Percentiles rank a stretch among this genome's conserved stretches.
Evolutionary conservation across 2,329 filamentous ascomycete species (phyloP).

Genomic region (Atkinsonella texensis): DNA sequence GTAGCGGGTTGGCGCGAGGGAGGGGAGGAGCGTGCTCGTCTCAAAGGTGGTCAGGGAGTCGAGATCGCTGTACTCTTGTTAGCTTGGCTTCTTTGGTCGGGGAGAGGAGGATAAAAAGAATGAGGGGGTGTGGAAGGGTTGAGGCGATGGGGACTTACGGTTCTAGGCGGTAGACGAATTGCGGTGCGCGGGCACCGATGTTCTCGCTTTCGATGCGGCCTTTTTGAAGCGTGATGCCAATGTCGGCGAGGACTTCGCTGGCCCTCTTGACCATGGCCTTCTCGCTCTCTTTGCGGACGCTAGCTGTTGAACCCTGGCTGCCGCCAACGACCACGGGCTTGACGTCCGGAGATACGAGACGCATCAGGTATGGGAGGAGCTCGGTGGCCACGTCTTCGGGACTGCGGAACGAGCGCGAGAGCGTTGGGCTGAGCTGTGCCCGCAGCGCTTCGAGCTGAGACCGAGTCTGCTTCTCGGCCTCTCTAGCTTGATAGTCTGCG

Average conservation of each 20-base stretch:
- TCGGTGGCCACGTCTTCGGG: slow-evolving; percentile 67
- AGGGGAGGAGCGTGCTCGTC: slow-evolving; percentile 45
- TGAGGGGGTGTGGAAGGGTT: slow-evolving; percentile 5
- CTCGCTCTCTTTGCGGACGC: slow-evolving; percentile 78
- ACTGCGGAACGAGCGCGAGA: slow-evolving; percentile 69
- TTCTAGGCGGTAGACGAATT: slow-evolving; percentile 90
- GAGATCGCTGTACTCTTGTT: slow-evolving; percentile 38
- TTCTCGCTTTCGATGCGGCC: slow-evolving; percentile 64
- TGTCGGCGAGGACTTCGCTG: slow-evolving; percentile 69
- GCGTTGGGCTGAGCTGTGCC: slow-evolving; percentile 54
- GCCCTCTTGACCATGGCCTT: slow-evolving; percentile 69
- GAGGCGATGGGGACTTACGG: slow-evolving; percentile 48
- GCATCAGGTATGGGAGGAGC: slow-evolving; percentile 71
- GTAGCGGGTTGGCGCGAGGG: slow-evolving; percentile 68
- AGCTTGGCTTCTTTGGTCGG: neutral
- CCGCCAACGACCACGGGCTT: slow-evolving; percentile 78
- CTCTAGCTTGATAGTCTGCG: slow-evolving; percentile 70
- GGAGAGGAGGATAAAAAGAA: neutral
- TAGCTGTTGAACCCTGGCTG: slow-evolving; percentile 57
- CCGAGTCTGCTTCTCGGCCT: slow-evolving; percentile 68
- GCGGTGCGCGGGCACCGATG: slow-evolving; percentile 42
- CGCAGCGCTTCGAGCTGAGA: slow-evolving; percentile 64
- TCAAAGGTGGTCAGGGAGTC: slow-evolving; percentile 68
- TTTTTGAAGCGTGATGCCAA: slow-evolving; percentile 70
- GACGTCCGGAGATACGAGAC: slow-evolving; percentile 77